These are phyloP conservation scores for Sporisorium scitamineum DNA, from an alignment of 1,284 basidiomycete genomes.

Conservation along the genomic window DNA sequence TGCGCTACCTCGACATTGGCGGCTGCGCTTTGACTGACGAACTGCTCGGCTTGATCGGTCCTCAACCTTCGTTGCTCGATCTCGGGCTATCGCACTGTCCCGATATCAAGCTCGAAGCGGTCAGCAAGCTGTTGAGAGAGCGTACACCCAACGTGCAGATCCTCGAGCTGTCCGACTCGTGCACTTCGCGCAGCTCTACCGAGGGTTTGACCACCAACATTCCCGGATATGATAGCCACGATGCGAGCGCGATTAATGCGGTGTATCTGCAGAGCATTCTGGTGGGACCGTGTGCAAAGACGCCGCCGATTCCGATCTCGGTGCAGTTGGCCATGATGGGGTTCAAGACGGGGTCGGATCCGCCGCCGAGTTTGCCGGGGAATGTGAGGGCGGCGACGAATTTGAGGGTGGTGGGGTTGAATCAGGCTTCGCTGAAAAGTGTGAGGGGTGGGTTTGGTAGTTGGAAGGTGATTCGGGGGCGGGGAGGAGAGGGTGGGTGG, in stretches of 20 bases:
- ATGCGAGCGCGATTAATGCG: conserved; percentile 75
- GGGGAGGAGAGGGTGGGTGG: conserved; percentile 94
- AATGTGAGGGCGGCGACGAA: conserved; percentile 73
- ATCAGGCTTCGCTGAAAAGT: conserved; percentile 78
- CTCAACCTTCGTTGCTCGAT: conserved; percentile 80
- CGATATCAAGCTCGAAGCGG: conserved; percentile 76
- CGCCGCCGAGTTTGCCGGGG: conserved; percentile 40
- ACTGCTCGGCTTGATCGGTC: conserved; percentile 72
- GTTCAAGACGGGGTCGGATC: conserved; percentile 66
- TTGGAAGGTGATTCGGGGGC: conserved; percentile 92
- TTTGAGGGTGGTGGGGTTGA: conserved; percentile 88
- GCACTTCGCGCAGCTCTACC: conserved; percentile 40
- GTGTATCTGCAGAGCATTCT: conserved; percentile 70
- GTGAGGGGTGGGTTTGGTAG: conserved; percentile 81
- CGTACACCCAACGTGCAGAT: conserved; percentile 86
- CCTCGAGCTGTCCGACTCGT: conserved; percentile 82
- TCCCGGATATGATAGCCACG: conserved; percentile 71
- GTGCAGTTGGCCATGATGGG: conserved; percentile 63
- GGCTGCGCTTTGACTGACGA: conserved; percentile 79
- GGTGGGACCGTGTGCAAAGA: conserved; percentile 70
- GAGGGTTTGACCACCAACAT: conserved; percentile 41
- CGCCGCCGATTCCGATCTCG: conserved; percentile 61
- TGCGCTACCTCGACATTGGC: conserved; percentile 90
- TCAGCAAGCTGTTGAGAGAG: conserved; percentile 78
- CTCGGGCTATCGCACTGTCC: conserved; percentile 81